A percentile compares a stretch with the other conserved stretches of the same genome.
Conservation (phyloP, 179 eudicot species). For the Corrigiola litoralis region DNA sequence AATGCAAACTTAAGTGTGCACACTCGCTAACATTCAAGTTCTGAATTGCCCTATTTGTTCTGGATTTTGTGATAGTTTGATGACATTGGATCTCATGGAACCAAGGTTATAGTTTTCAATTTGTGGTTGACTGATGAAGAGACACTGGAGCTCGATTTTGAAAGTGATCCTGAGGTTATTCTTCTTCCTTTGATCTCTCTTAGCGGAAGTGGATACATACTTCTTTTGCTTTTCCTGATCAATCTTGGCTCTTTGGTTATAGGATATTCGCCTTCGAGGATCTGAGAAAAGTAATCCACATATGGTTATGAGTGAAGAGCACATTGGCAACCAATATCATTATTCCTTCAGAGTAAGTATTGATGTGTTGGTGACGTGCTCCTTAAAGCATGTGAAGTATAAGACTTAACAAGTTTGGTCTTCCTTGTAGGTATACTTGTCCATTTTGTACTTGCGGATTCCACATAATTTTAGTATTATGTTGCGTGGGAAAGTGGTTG, state of each 20-base stretch:
- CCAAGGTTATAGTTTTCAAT: constrained; percentile 70
- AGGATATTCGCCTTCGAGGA: constrained; percentile 60
- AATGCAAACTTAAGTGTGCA: not conserved
- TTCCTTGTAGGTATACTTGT: constrained; percentile 41
- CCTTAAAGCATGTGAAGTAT: not conserved
- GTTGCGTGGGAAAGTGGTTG: constrained; percentile 63
- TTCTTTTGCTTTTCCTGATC: not conserved
- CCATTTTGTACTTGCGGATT: constrained; percentile 64
- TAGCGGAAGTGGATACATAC: not conserved
- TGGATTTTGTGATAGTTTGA: constrained; percentile 57
- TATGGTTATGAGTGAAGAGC: constrained; percentile 38
- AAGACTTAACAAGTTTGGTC: not conserved
- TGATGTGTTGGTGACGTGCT: constrained; percentile 6
- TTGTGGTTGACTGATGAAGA: constrained; percentile 71
- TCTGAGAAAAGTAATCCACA: constrained; percentile 15
- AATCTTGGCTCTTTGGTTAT: constrained; percentile 15
- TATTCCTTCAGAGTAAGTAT: constrained; percentile 80
- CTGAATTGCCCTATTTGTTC: not conserved
- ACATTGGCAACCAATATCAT: constrained; percentile 60
- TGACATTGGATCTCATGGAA: constrained; percentile 68
- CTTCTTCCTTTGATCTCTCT: constrained; percentile 2
- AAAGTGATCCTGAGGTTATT: constrained; percentile 62
- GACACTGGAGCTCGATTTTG: constrained; percentile 71
- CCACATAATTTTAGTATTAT: constrained; percentile 57
- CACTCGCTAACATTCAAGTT: not conserved